phyloP scores from a whole-genome alignment of 2,329 filamentous ascomycete species.

The Zasmidium angulare region DNA sequence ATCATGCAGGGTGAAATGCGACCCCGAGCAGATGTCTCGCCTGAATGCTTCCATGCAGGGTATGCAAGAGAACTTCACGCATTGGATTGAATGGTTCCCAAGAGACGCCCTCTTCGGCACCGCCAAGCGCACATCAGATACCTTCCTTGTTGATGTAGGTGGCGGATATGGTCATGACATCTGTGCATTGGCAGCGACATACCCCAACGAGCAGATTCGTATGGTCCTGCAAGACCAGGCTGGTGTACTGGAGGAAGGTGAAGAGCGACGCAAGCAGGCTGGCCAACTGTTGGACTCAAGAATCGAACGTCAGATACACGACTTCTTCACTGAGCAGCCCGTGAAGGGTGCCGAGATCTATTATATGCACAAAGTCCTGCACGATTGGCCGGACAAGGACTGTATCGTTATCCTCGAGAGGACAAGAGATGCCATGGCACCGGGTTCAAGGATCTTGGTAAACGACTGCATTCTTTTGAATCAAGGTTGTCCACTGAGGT shows the following conservation, averaged over 20 bases:
- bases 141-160: not conserved
- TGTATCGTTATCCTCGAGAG: conserved; percentile 2
- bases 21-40: not conserved
- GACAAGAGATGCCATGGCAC: conserved; percentile 1
- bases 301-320: conserved; percentile 10
- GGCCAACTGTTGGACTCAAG: not conserved
- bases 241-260: conserved; percentile 20
- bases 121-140: too few species aligned
- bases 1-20: not conserved
- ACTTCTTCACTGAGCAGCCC: conserved; percentile 18
- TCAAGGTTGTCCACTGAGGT: not conserved
- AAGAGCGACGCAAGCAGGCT: not conserved
- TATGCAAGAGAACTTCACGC: not conserved
- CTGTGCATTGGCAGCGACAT: not conserved
- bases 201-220: not conserved
- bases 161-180: conserved; percentile 1
- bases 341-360: conserved; percentile 22
- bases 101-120: not conserved
- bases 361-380: conserved; percentile 27
- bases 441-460: conserved; percentile 2
- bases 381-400: conserved; percentile 27
- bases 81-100: not conserved
- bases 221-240: conserved; percentile 25
- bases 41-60: not conserved
- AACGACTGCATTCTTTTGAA: conserved; percentile 2